phyloP scores from a whole-genome alignment of 305 asterid species.

The Solanum aculeatissimum region DNA sequence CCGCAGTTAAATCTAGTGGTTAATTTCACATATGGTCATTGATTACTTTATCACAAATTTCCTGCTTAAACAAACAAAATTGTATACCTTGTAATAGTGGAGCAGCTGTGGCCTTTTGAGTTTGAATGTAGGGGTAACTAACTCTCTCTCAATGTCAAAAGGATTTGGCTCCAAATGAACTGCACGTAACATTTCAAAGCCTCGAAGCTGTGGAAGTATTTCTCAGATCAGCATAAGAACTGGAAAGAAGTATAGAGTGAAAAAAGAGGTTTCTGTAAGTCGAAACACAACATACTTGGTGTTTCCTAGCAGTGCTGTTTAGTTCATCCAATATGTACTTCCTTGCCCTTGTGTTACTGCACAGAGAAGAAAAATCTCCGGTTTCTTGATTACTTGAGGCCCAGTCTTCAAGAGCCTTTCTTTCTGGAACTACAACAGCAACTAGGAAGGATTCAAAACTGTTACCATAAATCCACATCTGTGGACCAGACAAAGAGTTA shows the following conservation, averaged over 20 bases:
- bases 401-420: constrained; percentile 74
- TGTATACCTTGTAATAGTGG: constrained; percentile 57
- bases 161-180: constrained; percentile 70
- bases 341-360: constrained; percentile 41
- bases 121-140: constrained; percentile 81
- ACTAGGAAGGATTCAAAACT: constrained; percentile 86
- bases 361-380: constrained; percentile 47
- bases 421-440: constrained; percentile 85
- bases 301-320: constrained; percentile 51
- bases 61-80: too few relatives aligned
- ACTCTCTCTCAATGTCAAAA: constrained; percentile 68
- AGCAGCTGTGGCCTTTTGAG: constrained; percentile 82
- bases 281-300: constrained; percentile 27
- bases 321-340: constrained; percentile 64
- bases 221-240: neutral
- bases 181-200: constrained; percentile 69
- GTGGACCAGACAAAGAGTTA: neutral
- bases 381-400: constrained; percentile 44
- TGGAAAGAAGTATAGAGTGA: neutral
- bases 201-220: constrained; percentile 49
- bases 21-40: neutral
- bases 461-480: constrained; percentile 95
- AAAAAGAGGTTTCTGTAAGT: neutral
- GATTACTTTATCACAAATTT: neutral
- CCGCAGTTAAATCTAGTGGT: neutral